These are phyloP conservation scores for Porphyrellus cyaneotinctus DNA, from an alignment of 768 basidiomycete genomes.

Conservation along the genomic window DNA sequence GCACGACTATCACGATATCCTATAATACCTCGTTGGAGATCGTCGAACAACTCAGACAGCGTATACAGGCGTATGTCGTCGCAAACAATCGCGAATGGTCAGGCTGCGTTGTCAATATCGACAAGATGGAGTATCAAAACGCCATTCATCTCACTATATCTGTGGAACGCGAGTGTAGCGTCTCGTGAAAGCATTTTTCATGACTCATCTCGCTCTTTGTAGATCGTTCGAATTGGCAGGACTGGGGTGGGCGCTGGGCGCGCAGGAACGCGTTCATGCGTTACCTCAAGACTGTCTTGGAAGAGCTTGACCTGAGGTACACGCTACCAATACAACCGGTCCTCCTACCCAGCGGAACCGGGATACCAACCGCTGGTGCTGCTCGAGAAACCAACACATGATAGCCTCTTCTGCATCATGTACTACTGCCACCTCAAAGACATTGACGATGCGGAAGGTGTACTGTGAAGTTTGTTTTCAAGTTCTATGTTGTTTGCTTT, in stretches of 20 bases:
- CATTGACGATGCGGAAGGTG: background rate
- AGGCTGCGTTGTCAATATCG: constrained; percentile 58
- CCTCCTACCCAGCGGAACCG: constrained; percentile 38
- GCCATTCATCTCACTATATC: constrained; percentile 61
- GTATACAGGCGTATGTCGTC: constrained; percentile 55
- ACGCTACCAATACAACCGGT: constrained; percentile 71
- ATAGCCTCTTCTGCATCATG: background rate
- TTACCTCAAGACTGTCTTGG: constrained; percentile 61
- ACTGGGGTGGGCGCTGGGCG: constrained; percentile 78
- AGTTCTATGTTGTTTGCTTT: background rate
- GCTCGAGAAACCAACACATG: background rate
- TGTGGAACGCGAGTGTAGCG: constrained; percentile 58
- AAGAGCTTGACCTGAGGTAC: constrained; percentile 72
- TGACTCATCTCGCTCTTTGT: constrained; percentile 3
- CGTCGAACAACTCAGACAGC: constrained; percentile 61
- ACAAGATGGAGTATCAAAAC: constrained; percentile 78
- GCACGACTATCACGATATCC: constrained; percentile 58
- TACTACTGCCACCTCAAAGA: background rate
- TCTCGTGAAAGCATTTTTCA: background rate
- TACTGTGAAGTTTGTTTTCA: too few species aligned
- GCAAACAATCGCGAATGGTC: constrained; percentile 75
- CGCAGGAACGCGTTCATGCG: constrained; percentile 77
- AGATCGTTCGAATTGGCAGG: constrained; percentile 84
- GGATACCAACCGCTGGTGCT: background rate
- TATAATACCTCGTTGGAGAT: constrained; percentile 70